Evolutionary conservation across 768 basidiomycete genomes (phyloP).

Genomic region (Tulasnella sp.): DNA sequence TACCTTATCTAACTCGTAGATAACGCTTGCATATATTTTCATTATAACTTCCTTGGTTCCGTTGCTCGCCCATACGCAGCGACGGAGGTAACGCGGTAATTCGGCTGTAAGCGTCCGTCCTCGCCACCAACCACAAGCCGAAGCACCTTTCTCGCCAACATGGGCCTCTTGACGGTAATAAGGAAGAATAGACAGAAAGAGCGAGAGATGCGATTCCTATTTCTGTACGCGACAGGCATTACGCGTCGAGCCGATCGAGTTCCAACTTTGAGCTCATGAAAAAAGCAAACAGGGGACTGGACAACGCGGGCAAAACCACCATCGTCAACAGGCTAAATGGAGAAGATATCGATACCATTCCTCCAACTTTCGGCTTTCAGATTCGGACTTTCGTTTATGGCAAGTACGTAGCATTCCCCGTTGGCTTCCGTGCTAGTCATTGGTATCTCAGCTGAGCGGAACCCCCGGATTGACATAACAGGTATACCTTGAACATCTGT

Average conservation of each 20-base stretch:
- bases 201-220: conserved; percentile 91
- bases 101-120: no score
- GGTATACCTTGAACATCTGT: conserved; percentile 77
- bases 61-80: no score
- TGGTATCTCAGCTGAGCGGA: background rate
- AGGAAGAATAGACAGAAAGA: conserved; percentile 93
- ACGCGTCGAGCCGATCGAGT: background rate
- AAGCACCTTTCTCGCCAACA: conserved; percentile 27
- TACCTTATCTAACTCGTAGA: no score
- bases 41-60: no score
- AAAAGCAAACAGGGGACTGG: conserved; percentile 58
- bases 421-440: background rate
- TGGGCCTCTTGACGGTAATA: conserved; percentile 96
- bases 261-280: background rate
- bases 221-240: conserved; percentile 45
- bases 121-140: background rate
- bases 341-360: conserved; percentile 79
- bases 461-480: conserved; percentile 20
- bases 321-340: conserved; percentile 90
- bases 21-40: no score
- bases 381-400: conserved; percentile 93
- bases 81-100: background rate
- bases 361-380: conserved; percentile 95
- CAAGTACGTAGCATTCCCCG: conserved; percentile 65
- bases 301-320: conserved; percentile 98